A percentile compares a stretch with the other conserved stretches of the same genome.
Evolutionary conservation across 225 moss, liverwort and hornwort genomes (phyloP).

Genomic region (Polytrichum formosum): DNA sequence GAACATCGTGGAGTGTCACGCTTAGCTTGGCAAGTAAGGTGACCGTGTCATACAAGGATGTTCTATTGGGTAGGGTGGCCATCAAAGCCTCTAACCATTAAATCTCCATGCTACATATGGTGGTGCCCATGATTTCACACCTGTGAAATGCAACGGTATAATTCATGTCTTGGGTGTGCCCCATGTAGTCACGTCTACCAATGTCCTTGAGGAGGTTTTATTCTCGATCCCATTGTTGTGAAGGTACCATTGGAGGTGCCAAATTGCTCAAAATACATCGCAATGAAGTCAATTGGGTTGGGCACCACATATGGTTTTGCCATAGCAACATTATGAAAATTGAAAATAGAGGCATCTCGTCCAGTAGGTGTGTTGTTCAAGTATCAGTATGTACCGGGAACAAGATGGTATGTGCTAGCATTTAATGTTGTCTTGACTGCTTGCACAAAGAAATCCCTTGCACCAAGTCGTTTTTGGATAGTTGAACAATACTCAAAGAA

Average conservation of each 20-base stretch:
- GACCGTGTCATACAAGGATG: constrained; percentile 8
- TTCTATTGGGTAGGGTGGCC: not conserved
- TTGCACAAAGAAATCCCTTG: not conserved
- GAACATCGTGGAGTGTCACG: not conserved
- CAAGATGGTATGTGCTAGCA: not conserved
- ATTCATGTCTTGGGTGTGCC: constrained; percentile 11
- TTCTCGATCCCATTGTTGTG: constrained; percentile 9
- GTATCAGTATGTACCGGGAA: constrained; percentile 4
- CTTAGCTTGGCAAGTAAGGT: constrained; percentile 11
- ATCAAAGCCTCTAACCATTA: not conserved
- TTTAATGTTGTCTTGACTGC: constrained; percentile 1
- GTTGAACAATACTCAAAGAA: not conserved
- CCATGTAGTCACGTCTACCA: not conserved
- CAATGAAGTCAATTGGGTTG: not conserved
- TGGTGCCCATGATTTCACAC: not conserved
- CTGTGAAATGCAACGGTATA: not conserved
- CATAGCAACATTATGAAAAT: not conserved
- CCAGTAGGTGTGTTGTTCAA: not conserved
- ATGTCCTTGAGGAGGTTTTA: not conserved
- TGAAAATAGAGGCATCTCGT: not conserved
- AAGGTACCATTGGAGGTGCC: not conserved
- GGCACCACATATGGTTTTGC: constrained; percentile 2
- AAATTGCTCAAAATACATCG: not conserved
- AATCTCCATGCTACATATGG: not conserved
- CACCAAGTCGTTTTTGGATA: not conserved